These are phyloP conservation scores for Penicillium canariense DNA, from an alignment of 495 filamentous ascomycete genomes.

Conservation along the genomic window DNA sequence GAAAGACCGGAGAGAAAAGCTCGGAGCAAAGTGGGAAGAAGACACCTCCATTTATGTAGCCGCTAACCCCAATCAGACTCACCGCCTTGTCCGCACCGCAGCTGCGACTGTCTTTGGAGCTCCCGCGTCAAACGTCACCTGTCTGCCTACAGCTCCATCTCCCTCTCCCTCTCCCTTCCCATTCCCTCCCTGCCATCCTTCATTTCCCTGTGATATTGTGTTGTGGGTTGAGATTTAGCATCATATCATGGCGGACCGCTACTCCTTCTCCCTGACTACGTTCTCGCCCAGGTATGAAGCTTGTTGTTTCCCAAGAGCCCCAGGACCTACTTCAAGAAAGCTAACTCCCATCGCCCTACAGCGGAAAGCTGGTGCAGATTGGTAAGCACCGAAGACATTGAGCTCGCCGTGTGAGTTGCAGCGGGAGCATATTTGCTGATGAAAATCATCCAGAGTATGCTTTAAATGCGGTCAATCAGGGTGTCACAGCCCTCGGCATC, in stretches of 20 bases:
- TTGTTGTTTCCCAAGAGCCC: slow-evolving; percentile 8
- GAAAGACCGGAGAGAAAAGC: slow-evolving; percentile 3
- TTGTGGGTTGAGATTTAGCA: slow-evolving; percentile 6
- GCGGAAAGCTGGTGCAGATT: slow-evolving; percentile 85
- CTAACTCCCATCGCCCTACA: slow-evolving; percentile 36
- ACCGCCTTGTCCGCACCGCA: slow-evolving; percentile 37
- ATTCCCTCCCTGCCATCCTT: slow-evolving; percentile 15
- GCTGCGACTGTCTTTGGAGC: slow-evolving; percentile 11
- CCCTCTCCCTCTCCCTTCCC: slow-evolving; percentile 4
- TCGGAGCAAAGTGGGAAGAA: slow-evolving; percentile 3
- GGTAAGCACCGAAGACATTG: slow-evolving; percentile 39
- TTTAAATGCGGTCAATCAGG: slow-evolving; percentile 97
- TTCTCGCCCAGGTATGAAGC: slow-evolving; percentile 94
- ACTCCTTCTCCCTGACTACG: slow-evolving; percentile 98
- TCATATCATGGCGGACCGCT: slow-evolving; percentile 86
- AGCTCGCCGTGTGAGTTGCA: neutral
- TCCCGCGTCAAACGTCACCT: slow-evolving; percentile 32
- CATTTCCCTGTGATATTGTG: neutral
- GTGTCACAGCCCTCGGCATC: slow-evolving; percentile 96
- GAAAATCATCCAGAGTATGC: slow-evolving; percentile 78
- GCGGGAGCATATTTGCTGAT: slow-evolving; percentile 14
- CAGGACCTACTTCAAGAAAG: slow-evolving; percentile 41
- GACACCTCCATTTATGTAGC: neutral
- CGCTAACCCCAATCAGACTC: slow-evolving; percentile 23
- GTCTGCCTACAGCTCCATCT: slow-evolving; percentile 26